These are phyloP conservation scores for Raphanus raphanistrum DNA, from an alignment of 345 rosid genomes.

Conservation along the genomic window DNA sequence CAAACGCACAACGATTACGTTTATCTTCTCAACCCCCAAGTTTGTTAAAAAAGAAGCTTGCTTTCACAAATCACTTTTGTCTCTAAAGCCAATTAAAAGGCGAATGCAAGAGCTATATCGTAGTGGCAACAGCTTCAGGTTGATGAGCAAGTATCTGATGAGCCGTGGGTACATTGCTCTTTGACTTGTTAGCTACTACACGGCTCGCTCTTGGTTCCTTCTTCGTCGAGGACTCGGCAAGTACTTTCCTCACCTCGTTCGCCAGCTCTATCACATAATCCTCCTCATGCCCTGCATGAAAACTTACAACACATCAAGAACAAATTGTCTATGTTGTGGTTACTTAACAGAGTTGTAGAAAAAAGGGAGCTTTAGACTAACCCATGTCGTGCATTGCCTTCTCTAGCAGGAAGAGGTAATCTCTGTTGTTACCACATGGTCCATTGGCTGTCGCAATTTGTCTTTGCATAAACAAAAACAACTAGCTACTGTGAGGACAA, in stretches of 20 bases:
- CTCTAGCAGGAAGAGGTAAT: slow-evolving; percentile 80
- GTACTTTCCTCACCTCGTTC: slow-evolving; percentile 82
- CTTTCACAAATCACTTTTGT: slow-evolving; percentile 8
- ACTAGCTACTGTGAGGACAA: slow-evolving; percentile 8
- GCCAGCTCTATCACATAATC: slow-evolving; percentile 82
- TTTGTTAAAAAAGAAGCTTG: neutral
- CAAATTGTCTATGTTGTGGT: neutral
- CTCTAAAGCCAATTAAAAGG: slow-evolving; percentile 24
- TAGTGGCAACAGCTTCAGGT: slow-evolving; percentile 69
- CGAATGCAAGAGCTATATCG: slow-evolving; percentile 38
- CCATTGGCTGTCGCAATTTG: slow-evolving; percentile 96
- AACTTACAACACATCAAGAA: neutral
- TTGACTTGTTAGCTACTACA: slow-evolving; percentile 41
- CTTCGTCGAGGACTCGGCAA: slow-evolving; percentile 32
- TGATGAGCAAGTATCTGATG: slow-evolving; percentile 49
- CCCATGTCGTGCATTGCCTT: slow-evolving; percentile 88
- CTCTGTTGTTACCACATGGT: slow-evolving; percentile 96
- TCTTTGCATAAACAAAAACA: slow-evolving; percentile 38
- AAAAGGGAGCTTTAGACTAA: slow-evolving; percentile 37
- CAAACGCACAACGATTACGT: neutral
- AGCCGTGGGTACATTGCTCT: slow-evolving; percentile 43
- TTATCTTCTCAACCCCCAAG: slow-evolving; percentile 6
- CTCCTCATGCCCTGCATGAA: slow-evolving; percentile 70
- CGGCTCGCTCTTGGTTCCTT: slow-evolving; percentile 35
- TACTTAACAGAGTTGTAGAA: neutral